Evolutionary conservation across 1,139 yeast species (phyloP).

Genomic region (Pneumocystis oryctolagi): DNA sequence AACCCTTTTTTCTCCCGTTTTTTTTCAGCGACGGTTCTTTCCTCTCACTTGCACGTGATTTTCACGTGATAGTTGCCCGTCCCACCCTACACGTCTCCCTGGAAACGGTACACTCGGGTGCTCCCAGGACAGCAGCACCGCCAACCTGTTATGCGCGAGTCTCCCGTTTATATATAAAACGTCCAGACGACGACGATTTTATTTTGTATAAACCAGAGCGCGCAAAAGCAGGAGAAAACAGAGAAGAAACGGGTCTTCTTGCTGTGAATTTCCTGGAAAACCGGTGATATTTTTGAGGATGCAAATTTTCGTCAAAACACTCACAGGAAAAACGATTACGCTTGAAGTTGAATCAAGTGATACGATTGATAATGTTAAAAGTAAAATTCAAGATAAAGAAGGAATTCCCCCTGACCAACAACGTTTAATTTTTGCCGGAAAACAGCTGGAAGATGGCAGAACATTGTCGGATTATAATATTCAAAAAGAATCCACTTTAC

Average conservation of each 20-base stretch:
- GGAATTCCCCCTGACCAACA: constrained; percentile 93
- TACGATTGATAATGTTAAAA: constrained; percentile 86
- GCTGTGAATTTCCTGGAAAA: neutral
- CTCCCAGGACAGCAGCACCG: no score
- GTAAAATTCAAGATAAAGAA: constrained; percentile 89
- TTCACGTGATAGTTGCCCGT: no score
- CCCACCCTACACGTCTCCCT: no score
- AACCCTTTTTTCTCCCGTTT: no score
- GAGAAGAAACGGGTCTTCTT: neutral
- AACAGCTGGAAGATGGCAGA: constrained; percentile 81
- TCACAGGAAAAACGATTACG: constrained; percentile 78
- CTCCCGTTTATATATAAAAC: no score
- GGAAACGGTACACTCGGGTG: no score
- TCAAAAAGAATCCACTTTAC: constrained; percentile 78
- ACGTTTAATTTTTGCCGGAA: constrained; percentile 75
- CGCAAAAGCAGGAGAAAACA: neutral
- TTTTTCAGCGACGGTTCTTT: no score
- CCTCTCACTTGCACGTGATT: no score
- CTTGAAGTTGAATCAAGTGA: constrained; percentile 80
- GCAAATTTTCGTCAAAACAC: constrained; percentile 43
- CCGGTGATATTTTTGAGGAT: constrained; percentile 23
- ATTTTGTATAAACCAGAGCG: no score
- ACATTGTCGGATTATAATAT: constrained; percentile 87
- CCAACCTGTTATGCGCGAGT: no score
- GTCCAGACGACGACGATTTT: no score